Conservation (phyloP, 768 basidiomycete genomes). For the Leccinum incarnatum region DNA sequence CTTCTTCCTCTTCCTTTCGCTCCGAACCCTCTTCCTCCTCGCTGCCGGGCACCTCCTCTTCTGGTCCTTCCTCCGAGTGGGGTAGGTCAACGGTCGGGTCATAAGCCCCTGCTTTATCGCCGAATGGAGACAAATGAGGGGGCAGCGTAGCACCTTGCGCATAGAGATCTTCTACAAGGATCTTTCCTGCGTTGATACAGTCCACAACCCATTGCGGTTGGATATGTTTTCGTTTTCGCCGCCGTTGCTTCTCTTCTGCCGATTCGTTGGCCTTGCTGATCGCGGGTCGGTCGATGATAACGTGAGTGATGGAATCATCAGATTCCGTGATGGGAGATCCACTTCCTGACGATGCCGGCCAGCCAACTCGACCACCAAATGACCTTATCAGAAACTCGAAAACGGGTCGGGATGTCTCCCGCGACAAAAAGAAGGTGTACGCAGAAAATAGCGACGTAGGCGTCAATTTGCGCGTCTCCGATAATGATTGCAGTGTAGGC, state of each 20-base stretch:
- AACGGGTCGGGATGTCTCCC: conserved; percentile 86
- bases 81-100: conserved; percentile 50
- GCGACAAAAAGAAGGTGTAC: conserved; percentile 90
- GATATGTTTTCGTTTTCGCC: conserved; percentile 75
- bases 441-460: conserved; percentile 72
- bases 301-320: conserved; percentile 88
- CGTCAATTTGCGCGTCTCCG: conserved; percentile 54
- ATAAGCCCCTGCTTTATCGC: conserved; percentile 74
- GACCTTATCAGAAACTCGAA: conserved; percentile 94
- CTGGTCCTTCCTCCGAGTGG: conserved; percentile 20
- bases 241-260: conserved; percentile 56
- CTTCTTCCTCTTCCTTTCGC: conserved; percentile 19
- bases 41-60: conserved; percentile 29
- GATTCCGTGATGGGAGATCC: conserved; percentile 78
- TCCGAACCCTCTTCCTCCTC: conserved; percentile 30
- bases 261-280: conserved; percentile 48
- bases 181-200: conserved; percentile 83
- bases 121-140: conserved; percentile 95
- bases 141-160: conserved; percentile 83
- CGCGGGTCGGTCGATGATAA: conserved; percentile 88
- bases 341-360: conserved; percentile 77
- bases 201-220: conserved; percentile 99
- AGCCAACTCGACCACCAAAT: conserved; percentile 90
- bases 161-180: conserved; percentile 84
- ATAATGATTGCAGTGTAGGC: conserved; percentile 67